These are phyloP conservation scores for Myxozyma mucilagina DNA, from an alignment of 805 yeast species.

Conservation along the genomic window DNA sequence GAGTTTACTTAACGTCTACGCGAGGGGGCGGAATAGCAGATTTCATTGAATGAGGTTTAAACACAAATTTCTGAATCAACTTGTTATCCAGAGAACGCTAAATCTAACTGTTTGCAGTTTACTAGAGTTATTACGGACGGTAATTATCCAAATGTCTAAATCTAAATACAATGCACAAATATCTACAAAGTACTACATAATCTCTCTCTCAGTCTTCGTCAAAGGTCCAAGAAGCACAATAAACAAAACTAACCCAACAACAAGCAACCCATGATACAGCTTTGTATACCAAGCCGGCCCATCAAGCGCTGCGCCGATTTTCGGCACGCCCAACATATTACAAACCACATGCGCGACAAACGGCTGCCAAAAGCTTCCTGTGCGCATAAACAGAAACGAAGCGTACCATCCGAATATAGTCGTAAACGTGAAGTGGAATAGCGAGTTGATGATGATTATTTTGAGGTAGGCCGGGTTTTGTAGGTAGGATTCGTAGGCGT, in stretches of 20 bases:
- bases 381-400: conserved; percentile 53
- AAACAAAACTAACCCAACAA: conserved; percentile 49
- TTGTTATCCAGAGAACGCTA: background rate
- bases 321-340: conserved; percentile 70
- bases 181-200: conserved; percentile 6
- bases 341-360: conserved; percentile 64
- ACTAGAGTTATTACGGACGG: too few species aligned
- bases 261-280: conserved; percentile 44
- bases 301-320: conserved; percentile 20
- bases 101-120: background rate
- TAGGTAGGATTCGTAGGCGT: conserved; percentile 53
- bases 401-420: conserved; percentile 70
- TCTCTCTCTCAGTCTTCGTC: conserved; percentile 31
- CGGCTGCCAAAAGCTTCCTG: conserved; percentile 57
- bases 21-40: too few species aligned
- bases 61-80: too few species aligned
- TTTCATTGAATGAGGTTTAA: too few species aligned
- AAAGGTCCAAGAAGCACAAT: conserved; percentile 36
- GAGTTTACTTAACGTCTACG: too few species aligned
- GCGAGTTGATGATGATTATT: conserved; percentile 43
- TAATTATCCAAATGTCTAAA: too few species aligned
- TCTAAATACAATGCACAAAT: background rate
- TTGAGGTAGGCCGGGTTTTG: conserved; percentile 34
- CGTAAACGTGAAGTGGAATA: conserved; percentile 65
- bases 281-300: conserved; percentile 38